phyloP scores from a whole-genome alignment of 192 early-diverging fungal genomes.

The Coemansia javaensis region DNA sequence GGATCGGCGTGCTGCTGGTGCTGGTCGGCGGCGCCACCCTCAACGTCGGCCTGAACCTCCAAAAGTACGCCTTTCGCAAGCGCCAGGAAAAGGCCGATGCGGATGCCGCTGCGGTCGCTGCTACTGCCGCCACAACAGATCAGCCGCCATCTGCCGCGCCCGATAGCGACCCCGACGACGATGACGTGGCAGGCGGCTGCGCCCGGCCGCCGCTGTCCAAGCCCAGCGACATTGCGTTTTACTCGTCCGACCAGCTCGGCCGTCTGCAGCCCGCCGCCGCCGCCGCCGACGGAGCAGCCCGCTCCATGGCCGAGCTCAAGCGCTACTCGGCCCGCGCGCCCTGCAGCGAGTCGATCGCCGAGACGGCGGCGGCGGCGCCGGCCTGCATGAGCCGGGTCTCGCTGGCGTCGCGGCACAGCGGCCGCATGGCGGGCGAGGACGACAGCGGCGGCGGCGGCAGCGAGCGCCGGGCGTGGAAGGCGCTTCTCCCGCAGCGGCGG shows the following conservation, averaged over 20 bases:
- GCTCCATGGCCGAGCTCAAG: not conserved
- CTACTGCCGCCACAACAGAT: not conserved
- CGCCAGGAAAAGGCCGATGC: slow-evolving; percentile 50
- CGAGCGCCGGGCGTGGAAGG: not conserved
- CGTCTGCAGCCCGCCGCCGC: not conserved
- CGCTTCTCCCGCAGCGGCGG: not conserved
- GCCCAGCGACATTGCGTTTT: slow-evolving; percentile 12
- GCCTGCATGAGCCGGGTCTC: not conserved
- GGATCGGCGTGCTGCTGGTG: slow-evolving; percentile 72
- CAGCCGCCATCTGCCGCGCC: too few relatives aligned
- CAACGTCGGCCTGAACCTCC: slow-evolving; percentile 77
- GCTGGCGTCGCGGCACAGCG: not conserved
- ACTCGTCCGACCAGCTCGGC: slow-evolving; percentile 10
- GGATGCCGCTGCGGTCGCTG: not conserved
- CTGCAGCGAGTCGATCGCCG: not conserved
- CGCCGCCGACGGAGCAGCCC: too few relatives aligned
- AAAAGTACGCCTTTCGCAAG: slow-evolving; percentile 72
- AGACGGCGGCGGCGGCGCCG: not conserved
- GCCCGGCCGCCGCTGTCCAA: slow-evolving; percentile 1
- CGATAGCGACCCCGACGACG: too few relatives aligned
- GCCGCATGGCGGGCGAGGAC: too few relatives aligned
- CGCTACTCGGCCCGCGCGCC: not conserved
- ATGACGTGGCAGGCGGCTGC: too few relatives aligned
- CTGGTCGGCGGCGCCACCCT: slow-evolving; percentile 61
- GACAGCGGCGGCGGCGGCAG: too few relatives aligned